Base-by-base conservation (phyloP, 2,329 filamentous ascomycete genomes). In the Trematosphaeria pertusa region DNA sequence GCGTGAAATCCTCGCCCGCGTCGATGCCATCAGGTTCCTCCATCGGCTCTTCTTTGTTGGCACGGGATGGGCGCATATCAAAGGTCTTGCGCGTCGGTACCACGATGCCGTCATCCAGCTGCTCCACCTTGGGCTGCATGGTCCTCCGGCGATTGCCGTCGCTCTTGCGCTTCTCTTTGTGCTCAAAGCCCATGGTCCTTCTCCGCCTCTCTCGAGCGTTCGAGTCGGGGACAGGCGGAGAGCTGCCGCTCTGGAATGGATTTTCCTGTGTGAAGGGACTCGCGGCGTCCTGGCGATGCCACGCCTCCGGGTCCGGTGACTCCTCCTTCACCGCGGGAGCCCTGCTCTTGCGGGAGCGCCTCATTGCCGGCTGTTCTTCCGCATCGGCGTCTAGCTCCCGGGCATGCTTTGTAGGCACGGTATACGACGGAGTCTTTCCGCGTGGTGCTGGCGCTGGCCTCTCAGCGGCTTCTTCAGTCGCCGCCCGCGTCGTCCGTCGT, bases 1-100 rank as follows among this genome's bases (percentile, higher is more conserved):
- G 89, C 0, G 92, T 96, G 58, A 97, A 99, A 64, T 99, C 94
- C 70, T 97, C 94, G 3, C 89, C 89, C 0, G 86, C 79, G 50
- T 91, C 87, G 5, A 89, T 68, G 10, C 74, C 62, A 40, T 78
- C 74, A 5, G 64, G 58, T 2, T 37, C 30, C 8, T 57, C 50
- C 8, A 37, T 21, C 12, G 57, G 50, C 42, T 80, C 75, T 14
- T 78, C 71, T 32, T 74, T 71, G 35, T 71, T 71, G 19, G 72
- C 36, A 38, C 76, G 74, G 30, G 77, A 70, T 33, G 82, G 64
- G 1, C 84, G 77, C 22, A 84, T 75, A 46, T 86, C 82, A 49
- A 87, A 84, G 0, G 80, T 81, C 38, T 78, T 80, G 26, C 83
- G 80, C 12, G 81, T 75, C 1, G 82, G 80, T 4, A 81, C 78